These are phyloP conservation scores for Fusarium sp. DNA, from an alignment of 2,329 filamentous ascomycete genomes.

Conservation along the genomic window DNA sequence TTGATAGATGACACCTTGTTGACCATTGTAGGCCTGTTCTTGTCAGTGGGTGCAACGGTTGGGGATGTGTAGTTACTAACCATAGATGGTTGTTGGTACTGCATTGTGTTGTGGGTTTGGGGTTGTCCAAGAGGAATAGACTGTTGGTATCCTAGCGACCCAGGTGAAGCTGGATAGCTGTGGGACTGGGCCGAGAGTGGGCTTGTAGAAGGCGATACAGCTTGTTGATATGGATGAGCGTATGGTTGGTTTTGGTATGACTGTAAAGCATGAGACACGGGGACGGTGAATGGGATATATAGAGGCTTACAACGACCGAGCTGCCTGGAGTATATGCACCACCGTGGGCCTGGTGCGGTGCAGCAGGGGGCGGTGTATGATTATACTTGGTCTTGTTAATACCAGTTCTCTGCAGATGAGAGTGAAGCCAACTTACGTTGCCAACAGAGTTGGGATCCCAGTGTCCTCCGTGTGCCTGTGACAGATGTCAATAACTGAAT, in stretches of 20 bases:
- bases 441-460: constrained; percentile 36
- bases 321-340: constrained; percentile 40
- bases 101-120: constrained; percentile 30
- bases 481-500: not conserved
- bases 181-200: constrained; percentile 24
- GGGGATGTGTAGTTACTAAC: not conserved
- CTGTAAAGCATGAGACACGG: constrained; percentile 12
- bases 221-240: constrained; percentile 27
- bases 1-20: constrained; percentile 33
- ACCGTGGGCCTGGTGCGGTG: constrained; percentile 35
- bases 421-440: constrained; percentile 10
- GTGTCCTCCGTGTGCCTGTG: constrained; percentile 37
- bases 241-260: constrained; percentile 39
- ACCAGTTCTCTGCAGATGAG: not conserved
- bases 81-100: constrained; percentile 35
- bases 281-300: not conserved
- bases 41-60: not conserved
- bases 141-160: constrained; percentile 13
- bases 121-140: constrained; percentile 10
- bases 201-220: constrained; percentile 34
- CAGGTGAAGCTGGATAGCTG: constrained; percentile 21
- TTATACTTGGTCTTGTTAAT: constrained; percentile 30
- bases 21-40: constrained; percentile 25
- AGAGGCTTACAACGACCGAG: constrained; percentile 30
- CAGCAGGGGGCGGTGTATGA: constrained; percentile 12